Base-by-base conservation (phyloP, 179 eudicot species). In the Nepenthes alata region DNA sequence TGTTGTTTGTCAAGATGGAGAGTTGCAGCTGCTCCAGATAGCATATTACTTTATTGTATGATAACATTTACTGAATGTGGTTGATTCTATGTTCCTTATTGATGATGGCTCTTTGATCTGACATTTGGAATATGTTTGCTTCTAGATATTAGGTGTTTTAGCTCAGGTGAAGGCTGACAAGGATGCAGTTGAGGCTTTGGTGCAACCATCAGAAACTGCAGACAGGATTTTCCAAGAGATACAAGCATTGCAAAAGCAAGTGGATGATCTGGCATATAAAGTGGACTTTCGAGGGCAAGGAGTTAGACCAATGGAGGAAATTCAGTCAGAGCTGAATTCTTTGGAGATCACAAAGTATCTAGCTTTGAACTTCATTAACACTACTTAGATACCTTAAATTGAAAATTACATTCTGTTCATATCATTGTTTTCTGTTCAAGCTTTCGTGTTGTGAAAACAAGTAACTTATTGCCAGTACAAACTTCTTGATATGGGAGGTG, bases 121-220 rank as follows among this genome's bases (percentile, higher is more conserved):
- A 67, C 62, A 10, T 57, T 25, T 34, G 5, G 56, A 45, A 41
- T 58, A 41, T 70, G 50, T 59, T 57, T 58, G 41, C 65, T 63
- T 64, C 63, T 73, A 93, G 98, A 80, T 85, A 12, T 61, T 85
- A 58, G 95, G 98, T 64, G 83, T 87, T 67, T 77, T 76, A 59
- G 95, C 88, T 70, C 98, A 93, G 76, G 72, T 89, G 62, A 85
- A 85, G 74, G 75, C 90, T 64, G 98, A 93, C 25, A 93, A 93
- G 72, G 95, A 85, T 71, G 79, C 75, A 6, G 73, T 85, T 72
- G 93, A 93, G 74, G 75, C 83, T 53, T 72, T 93, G 74, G 62
- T 81, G 70, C 86, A 77, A 54, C 96, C 84, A 65, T 80, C 79
- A 53, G 91, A 87, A 67, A 82, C 77, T 61, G 89, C 74, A 61